Percentiles rank a stretch among this genome's conserved stretches.
Evolutionary conservation across 2,329 filamentous ascomycete genomes (phyloP).

Genomic region (Xylariaceae sp.): DNA sequence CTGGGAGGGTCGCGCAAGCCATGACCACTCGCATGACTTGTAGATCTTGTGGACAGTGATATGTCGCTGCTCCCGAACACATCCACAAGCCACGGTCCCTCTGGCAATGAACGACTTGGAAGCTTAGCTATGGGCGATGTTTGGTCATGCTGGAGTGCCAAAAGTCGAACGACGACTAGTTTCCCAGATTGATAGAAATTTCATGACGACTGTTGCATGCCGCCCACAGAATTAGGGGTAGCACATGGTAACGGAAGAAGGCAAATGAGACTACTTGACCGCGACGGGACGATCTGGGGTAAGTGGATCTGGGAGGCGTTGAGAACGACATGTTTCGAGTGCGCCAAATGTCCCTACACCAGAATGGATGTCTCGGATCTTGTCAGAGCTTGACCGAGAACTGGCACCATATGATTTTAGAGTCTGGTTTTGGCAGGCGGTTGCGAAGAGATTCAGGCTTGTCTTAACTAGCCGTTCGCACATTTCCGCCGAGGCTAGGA

Average conservation of each 20-base stretch:
- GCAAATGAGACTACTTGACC: conserved; percentile 4
- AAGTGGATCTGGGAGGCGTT: conserved; percentile 1
- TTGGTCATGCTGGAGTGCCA: background rate
- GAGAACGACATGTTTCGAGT: background rate
- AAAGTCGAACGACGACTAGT: conserved; percentile 12
- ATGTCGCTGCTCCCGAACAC: conserved; percentile 33
- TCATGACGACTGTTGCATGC: conserved; percentile 22
- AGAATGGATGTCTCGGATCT: no score
- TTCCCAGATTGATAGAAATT: conserved; percentile 21
- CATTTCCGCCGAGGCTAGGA: no score
- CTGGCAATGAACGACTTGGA: conserved; percentile 10
- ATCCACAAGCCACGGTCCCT: conserved; percentile 2
- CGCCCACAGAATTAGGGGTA: conserved; percentile 28
- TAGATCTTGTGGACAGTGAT: conserved; percentile 53
- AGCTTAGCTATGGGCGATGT: background rate
- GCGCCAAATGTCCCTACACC: background rate
- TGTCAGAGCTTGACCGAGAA: no score
- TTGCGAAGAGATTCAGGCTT: no score
- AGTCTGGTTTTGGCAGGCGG: no score
- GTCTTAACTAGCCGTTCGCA: no score
- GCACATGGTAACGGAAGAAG: conserved; percentile 28
- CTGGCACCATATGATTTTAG: no score
- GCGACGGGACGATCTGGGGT: conserved; percentile 15
- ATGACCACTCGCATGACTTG: conserved; percentile 32
- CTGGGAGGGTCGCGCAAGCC: conserved; percentile 29